A percentile compares a stretch with the other conserved stretches of the same genome.
These are phyloP conservation scores for Cryphonectria nitschkei DNA, from an alignment of 2,329 filamentous ascomycete genomes.

Conservation along the genomic window DNA sequence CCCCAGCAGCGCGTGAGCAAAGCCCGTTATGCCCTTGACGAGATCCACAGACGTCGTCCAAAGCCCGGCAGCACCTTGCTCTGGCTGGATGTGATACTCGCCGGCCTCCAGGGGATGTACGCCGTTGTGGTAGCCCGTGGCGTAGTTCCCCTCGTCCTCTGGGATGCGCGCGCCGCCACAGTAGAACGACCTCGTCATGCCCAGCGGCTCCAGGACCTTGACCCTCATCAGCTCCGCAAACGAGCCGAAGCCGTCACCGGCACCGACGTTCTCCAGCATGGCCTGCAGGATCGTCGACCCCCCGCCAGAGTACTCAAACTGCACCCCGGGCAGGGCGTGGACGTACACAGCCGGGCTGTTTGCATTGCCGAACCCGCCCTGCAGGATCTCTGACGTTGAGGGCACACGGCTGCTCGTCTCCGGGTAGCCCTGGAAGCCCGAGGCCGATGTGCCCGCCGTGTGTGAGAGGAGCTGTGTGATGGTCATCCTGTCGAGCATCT, in stretches of 20 bases:
- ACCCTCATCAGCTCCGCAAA: conserved; percentile 21
- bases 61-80: conserved; percentile 24
- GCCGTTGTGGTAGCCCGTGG: conserved; percentile 23
- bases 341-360: conserved; percentile 21
- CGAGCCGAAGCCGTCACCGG: not conserved
- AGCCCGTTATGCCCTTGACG: conserved; percentile 18
- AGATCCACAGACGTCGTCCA: conserved; percentile 26
- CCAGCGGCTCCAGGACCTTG: conserved; percentile 20
- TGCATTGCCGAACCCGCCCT: conserved; percentile 17
- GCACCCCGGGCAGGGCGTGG: conserved; percentile 14
- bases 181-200: conserved; percentile 25
- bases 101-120: conserved; percentile 5
- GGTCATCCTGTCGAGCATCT: conserved; percentile 20
- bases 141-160: conserved; percentile 19
- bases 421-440: conserved; percentile 21
- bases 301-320: conserved; percentile 22
- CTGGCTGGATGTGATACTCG: conserved; percentile 22
- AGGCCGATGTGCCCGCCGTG: conserved; percentile 17
- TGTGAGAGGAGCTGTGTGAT: conserved; percentile 25
- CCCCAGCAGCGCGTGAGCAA: conserved; percentile 19
- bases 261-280: conserved; percentile 22
- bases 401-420: conserved; percentile 7
- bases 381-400: conserved; percentile 16
- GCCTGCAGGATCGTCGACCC: conserved; percentile 24
- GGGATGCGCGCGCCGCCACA: conserved; percentile 13